Evolutionary conservation across 2,329 filamentous ascomycete species (phyloP).

Genomic region (Alternaria sp.): DNA sequence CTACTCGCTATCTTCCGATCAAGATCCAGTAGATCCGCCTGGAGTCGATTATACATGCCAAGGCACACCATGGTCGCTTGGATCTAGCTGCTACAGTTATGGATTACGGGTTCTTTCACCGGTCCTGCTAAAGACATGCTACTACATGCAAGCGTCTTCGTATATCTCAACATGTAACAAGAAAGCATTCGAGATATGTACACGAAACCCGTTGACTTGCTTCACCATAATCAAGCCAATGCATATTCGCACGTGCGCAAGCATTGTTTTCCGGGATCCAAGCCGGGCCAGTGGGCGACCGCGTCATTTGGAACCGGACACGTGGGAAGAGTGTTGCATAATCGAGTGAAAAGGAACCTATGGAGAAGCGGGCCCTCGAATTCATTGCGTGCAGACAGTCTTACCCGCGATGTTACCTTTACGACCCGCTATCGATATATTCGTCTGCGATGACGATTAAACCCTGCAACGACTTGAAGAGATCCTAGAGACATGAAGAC

Average conservation of each 20-base stretch:
- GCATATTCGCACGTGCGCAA: background rate
- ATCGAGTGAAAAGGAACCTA: conserved; percentile 1
- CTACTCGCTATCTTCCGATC: conserved; percentile 1
- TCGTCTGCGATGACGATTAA: conserved; percentile 3
- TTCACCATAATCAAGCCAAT: background rate
- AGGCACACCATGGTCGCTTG: background rate
- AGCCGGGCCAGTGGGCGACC: background rate
- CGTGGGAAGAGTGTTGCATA: background rate
- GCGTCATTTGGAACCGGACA: conserved; percentile 4
- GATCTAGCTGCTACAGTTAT: background rate
- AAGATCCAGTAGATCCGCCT: background rate
- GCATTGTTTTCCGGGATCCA: background rate
- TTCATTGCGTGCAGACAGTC: conserved; percentile 1
- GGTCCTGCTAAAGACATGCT: background rate
- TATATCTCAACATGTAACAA: background rate
- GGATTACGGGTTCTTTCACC: background rate
- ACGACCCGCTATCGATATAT: background rate
- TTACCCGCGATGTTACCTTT: conserved; percentile 1
- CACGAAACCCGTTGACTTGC: background rate
- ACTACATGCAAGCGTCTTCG: conserved; percentile 2
- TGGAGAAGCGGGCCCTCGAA: conserved; percentile 1
- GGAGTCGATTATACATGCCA: background rate
- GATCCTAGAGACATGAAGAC: background rate
- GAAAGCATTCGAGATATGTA: background rate
- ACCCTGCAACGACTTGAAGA: background rate